These are phyloP conservation scores for Metschnikowia anglica DNA, from an alignment of 805 yeast genomes.

Conservation along the genomic window DNA sequence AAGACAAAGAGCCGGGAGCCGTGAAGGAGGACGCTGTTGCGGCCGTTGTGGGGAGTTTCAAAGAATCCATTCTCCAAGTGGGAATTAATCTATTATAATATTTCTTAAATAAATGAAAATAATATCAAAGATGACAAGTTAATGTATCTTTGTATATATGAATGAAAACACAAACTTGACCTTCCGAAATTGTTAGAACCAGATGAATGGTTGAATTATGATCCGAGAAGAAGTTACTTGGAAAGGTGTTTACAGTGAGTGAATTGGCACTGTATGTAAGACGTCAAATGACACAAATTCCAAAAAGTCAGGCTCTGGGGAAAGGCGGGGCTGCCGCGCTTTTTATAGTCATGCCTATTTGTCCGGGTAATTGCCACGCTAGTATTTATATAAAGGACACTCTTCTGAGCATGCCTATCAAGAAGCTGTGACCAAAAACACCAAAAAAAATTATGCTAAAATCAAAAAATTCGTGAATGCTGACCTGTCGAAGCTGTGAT, in stretches of 20 bases:
- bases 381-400: slow-evolving; percentile 10
- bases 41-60: slow-evolving; percentile 74
- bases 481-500: no score
- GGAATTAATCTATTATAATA: slow-evolving; percentile 16
- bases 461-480: no score
- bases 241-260: slow-evolving; percentile 8
- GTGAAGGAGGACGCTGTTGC: slow-evolving; percentile 74
- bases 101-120: slow-evolving; percentile 12
- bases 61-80: slow-evolving; percentile 55
- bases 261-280: slow-evolving; percentile 18
- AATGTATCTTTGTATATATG: slow-evolving; percentile 38
- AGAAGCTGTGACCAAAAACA: no score
- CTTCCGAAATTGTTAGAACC: slow-evolving; percentile 4
- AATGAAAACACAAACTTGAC: slow-evolving; percentile 4
- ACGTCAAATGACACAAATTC: slow-evolving; percentile 20
- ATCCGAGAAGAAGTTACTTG: slow-evolving; percentile 1
- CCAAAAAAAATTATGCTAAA: no score
- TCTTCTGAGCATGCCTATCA: slow-evolving; percentile 2
- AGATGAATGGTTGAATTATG: slow-evolving; percentile 15
- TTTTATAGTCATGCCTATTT: slow-evolving; percentile 24
- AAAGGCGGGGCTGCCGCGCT: slow-evolving; percentile 21
- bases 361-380: slow-evolving; percentile 25
- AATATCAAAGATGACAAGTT: slow-evolving; percentile 36
- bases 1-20: slow-evolving; percentile 61
- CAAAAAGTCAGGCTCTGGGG: slow-evolving; percentile 1